A percentile compares a stretch with the other conserved stretches of the same genome.
These are phyloP conservation scores for Vaccinium corymbosum DNA, from an alignment of 148 eudicot genomes.

Conservation along the genomic window DNA sequence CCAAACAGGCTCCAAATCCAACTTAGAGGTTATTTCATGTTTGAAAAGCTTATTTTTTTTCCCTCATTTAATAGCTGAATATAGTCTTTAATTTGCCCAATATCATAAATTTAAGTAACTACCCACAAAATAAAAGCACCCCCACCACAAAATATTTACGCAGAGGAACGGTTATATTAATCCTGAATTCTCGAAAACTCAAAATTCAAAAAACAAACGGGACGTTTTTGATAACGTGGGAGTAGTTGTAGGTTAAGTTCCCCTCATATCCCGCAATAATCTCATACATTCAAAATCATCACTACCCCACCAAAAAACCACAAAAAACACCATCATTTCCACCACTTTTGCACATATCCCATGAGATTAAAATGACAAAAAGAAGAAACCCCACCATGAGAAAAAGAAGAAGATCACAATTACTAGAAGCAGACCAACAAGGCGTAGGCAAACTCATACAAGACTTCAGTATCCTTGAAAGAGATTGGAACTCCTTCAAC, in stretches of 20 bases:
- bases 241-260: not conserved
- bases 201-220: not conserved
- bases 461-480: not conserved
- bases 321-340: not conserved
- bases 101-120: not conserved
- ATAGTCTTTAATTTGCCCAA: not conserved
- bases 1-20: too few species aligned
- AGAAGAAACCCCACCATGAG: slow-evolving; percentile 8
- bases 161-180: not conserved
- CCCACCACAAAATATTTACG: not conserved
- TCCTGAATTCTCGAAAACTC: not conserved
- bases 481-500: not conserved
- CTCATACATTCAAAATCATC: slow-evolving; percentile 16
- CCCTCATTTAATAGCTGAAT: not conserved
- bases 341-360: not conserved
- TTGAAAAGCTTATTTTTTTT: not conserved
- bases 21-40: too few species aligned
- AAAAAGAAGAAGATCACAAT: not conserved
- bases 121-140: not conserved
- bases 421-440: not conserved
- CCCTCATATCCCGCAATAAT: slow-evolving; percentile 15
- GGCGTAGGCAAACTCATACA: not conserved
- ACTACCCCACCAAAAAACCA: not conserved
- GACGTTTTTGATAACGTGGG: not conserved
- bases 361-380: not conserved